Base-by-base conservation (phyloP, 192 early-diverging fungal genomes). In the Entophlyctis luteolus region DNA sequence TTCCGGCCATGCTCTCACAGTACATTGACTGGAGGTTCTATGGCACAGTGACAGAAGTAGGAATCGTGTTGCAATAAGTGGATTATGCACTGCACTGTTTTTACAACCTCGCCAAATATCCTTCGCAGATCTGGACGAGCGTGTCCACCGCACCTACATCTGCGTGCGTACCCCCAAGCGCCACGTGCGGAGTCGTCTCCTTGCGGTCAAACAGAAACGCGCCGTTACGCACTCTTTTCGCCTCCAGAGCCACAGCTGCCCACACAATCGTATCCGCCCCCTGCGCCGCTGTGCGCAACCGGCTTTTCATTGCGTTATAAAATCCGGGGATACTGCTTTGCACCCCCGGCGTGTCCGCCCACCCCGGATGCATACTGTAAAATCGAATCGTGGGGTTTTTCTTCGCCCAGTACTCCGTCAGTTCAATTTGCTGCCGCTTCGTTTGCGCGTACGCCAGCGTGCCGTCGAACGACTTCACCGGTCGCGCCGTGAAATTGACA, bases 191-290 rank as follows among this genome's bases (percentile, higher is more conserved):
- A 16, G 27, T n/a, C 6, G 48, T 32, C 31, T 55, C 67, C 33
- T 74, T 48, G 16, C 72, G 48, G 45, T 74, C 72, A 58, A 74
- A 72, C 53, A 72, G 27, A 27, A 72, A 62, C n/a, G 57, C 47
- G 0, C 72, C 72, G 35, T 55, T 63, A 22, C 57, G 28, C 18
- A 35, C 32, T 16, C 23, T 22, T 31, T 54, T 47, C 18, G 39
- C 71, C 45, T 72, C 72, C n/a, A 39, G 12, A 20, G 59, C 1
- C 18, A 63, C 36, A 38, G 62, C 55, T 20, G 67, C 67, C 73
- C 73, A 75, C 38, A 75, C 73, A 49, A 75, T 75, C 33, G 73
- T 71, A 38, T 75, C 73, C 4, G 73, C 73, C 10, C 73, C 73
- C 47, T 75, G 52, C 2, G 53, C 67, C 22, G 35, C 22, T 3